These are phyloP conservation scores for Fonsecaea nubica DNA, from an alignment of 2,329 filamentous ascomycete genomes.

Conservation along the genomic window DNA sequence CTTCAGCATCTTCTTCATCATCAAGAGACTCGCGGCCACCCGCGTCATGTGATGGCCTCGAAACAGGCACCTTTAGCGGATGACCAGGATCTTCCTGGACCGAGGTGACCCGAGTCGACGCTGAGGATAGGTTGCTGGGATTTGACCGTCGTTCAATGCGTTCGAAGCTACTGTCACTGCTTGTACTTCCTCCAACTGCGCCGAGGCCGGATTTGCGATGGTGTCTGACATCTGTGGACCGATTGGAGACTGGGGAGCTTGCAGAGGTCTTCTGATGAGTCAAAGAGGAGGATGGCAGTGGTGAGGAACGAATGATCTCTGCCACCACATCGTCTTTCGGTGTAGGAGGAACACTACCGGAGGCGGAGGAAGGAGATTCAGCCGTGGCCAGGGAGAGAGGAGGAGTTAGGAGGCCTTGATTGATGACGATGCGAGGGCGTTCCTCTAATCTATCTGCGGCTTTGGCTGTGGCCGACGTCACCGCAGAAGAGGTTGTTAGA, in stretches of 20 bases:
- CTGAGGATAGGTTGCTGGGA: constrained; percentile 77
- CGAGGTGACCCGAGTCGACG: constrained; percentile 83
- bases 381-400: constrained; percentile 29
- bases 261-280: constrained; percentile 14
- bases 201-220: constrained; percentile 18
- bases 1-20: constrained; percentile 78
- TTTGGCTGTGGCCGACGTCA: constrained; percentile 8
- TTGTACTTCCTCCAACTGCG: constrained; percentile 60
- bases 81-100: constrained; percentile 18
- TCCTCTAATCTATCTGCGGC: constrained; percentile 6
- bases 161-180: constrained; percentile 73
- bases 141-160: constrained; percentile 74
- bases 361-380: constrained; percentile 26
- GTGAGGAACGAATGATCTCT: constrained; percentile 26
- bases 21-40: constrained; percentile 54
- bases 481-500: constrained; percentile 12
- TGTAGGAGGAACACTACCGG: constrained; percentile 27
- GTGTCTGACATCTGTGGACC: constrained; percentile 19
- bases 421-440: constrained; percentile 22
- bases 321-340: constrained; percentile 29
- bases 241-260: constrained; percentile 11
- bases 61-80: constrained; percentile 6
- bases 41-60: constrained; percentile 15
- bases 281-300: constrained; percentile 12
- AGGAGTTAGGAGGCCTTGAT: constrained; percentile 27